Base-by-base conservation (phyloP, 768 basidiomycete genomes). In the Auricularia auricula-judae region DNA sequence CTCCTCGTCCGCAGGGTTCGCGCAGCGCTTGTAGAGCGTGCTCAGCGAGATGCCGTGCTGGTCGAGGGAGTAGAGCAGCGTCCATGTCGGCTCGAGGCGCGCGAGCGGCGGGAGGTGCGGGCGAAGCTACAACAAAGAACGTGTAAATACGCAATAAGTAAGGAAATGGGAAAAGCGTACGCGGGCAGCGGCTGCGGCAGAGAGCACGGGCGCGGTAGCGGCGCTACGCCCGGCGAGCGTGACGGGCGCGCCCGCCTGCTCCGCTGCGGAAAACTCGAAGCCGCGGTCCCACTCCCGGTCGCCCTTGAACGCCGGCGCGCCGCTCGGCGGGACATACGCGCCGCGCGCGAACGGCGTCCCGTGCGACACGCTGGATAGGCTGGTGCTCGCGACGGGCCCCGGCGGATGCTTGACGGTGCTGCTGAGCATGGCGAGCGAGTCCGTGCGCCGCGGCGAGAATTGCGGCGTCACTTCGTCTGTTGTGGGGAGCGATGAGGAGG, bases 41-140 rank as follows among this genome's bases (percentile, higher is more conserved):
- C 88, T 86, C 14, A 98, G 79, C 12, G 93, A 95, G 56, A 95
- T 93, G 0, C 96, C 96, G 68, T 98, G 90, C 70, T 97, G 94
- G 71, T 98, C 96, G 18, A 97, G 80, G 16, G 92, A 94, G 76
- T 95, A 94, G 4, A 93, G 75, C 0, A 95, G 81, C 0, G 82
- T 81, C 93, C 93, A 96, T 35, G 79, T 76, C 5, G 80, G 78
- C 0, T 87, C 81, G 18, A 95, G 82, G 3, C 88, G 86, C 1
- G 83, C 78, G 4, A 94, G 81, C 0, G 91, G 85, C 0, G 92
- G 88, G 1, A 95, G 79, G 65, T 85, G 78, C 1, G 84, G 74
- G 0, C 90, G 86, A 33, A 94, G 77, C 91, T 93, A 62, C n/a
- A 29, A 29, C 29, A 29, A 29, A 29, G 29, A 29, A 29, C 29